A percentile compares a stretch with the other conserved stretches of the same genome.
Conservation (phyloP, 148 eudicot genomes). For the Chenopodium berlandieri region DNA sequence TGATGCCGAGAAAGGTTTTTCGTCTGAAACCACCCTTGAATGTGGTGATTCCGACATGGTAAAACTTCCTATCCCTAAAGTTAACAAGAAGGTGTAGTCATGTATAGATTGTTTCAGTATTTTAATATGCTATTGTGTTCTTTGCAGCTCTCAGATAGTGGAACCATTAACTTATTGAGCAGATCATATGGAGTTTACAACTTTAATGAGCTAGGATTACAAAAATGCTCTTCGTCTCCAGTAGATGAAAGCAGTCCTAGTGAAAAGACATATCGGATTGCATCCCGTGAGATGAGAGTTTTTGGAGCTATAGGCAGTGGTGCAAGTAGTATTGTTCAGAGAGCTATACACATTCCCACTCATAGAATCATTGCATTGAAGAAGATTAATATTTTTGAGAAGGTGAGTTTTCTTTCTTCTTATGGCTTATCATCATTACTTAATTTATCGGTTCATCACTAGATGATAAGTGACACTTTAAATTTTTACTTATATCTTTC, state of each 20-base stretch:
- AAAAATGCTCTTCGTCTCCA: conserved; percentile 67
- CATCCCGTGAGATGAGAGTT: conserved; percentile 88
- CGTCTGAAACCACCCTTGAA: conserved; percentile 52
- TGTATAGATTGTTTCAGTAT: neutral
- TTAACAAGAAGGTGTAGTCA: neutral
- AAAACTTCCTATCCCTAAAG: conserved; percentile 9
- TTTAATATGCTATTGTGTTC: conserved; percentile 13
- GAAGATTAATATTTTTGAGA: conserved; percentile 93
- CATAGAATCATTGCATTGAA: conserved; percentile 90
- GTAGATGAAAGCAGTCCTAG: conserved; percentile 45
- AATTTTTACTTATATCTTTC: neutral
- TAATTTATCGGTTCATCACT: neutral
- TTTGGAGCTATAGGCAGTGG: conserved; percentile 97
- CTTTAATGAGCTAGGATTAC: conserved; percentile 81
- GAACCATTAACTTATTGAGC: conserved; percentile 83
- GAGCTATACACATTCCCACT: conserved; percentile 87
- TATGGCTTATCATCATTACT: neutral
- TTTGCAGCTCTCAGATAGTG: conserved; percentile 57
- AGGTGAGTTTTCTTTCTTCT: conserved; percentile 42
- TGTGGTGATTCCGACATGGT: conserved; percentile 73
- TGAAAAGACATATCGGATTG: conserved; percentile 77
- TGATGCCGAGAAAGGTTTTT: conserved; percentile 88
- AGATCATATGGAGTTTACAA: conserved; percentile 92
- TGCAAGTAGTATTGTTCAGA: conserved; percentile 95
- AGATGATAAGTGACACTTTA: neutral